These are phyloP conservation scores for Pinus tabuliformis DNA, from an alignment of 75 land plant genomes.

Conservation along the genomic window DNA sequence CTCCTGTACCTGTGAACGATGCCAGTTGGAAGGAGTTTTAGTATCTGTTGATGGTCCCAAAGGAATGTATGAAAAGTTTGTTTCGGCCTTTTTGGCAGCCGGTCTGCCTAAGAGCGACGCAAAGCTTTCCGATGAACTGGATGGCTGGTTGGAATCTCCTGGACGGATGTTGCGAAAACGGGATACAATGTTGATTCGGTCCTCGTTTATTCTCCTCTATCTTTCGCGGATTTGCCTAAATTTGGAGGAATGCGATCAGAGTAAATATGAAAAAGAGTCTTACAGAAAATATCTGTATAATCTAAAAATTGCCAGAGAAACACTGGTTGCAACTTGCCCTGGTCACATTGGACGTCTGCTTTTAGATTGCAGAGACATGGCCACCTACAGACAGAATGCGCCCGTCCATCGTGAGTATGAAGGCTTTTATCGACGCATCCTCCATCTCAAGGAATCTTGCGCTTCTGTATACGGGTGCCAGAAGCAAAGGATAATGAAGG, in stretches of 20 bases:
- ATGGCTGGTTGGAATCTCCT: neutral
- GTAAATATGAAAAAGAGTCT: too few species aligned
- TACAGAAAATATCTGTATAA: neutral
- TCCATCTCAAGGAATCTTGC: too few species aligned
- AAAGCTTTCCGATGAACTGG: neutral
- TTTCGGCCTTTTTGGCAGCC: neutral
- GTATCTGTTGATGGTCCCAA: neutral
- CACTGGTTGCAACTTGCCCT: neutral
- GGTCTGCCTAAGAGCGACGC: too few species aligned
- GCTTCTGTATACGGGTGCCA: too few species aligned
- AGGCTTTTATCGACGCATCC: too few species aligned
- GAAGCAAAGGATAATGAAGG: too few species aligned
- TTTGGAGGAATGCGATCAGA: neutral
- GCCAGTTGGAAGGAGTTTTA: constrained; percentile 3
- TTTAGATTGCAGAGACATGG: too few species aligned
- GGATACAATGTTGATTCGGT: neutral
- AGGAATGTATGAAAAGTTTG: neutral
- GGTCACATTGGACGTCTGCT: neutral
- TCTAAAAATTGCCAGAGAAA: neutral
- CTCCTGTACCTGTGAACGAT: neutral
- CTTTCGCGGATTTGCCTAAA: neutral
- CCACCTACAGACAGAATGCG: too few species aligned
- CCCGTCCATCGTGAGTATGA: too few species aligned
- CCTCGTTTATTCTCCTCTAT: neutral
- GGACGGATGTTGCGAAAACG: neutral